Base-by-base conservation (phyloP, 1,284 basidiomycete species). In the Meripilus lineatus region DNA sequence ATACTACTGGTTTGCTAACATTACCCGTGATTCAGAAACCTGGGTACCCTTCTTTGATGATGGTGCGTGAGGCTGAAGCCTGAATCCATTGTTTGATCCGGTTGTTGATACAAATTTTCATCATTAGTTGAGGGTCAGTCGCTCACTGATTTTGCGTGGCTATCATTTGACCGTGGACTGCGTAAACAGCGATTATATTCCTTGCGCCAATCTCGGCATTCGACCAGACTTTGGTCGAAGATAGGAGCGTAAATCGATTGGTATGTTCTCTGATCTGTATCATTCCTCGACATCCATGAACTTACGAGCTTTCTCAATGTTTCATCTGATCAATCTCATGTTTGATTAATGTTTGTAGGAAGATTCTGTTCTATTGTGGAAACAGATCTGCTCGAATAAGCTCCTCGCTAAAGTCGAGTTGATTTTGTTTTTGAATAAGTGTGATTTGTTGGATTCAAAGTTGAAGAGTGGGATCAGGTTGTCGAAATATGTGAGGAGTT, bases 341-440 rank as follows among this genome's bases (percentile, higher is more conserved):
- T 45, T n/a, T 15, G 26, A 39, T 37, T 47, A 43, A 26, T n/a
- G 33, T 49, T 37, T 40, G 39, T 55, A 84, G 81, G 86, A 89
- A 64, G 86, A 89, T 57, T 82, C 80, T 3, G 84, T 88, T n/a
- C 67, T 87, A 11, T 68, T 89, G 0, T 89, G 85, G 85, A 87
- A 86, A 62, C 74, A 80, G 2, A 74, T 89, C 20, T 86, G 84
- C 62, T 77, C 75, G 11, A 86, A 84, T 63, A 84, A 78, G 61
- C 71, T 89, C 4, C 71, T 89, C 1, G 79, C 78, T 14, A 77
- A 75, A 46, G 84, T 86, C 34, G 82, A 87, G 53, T 67, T 89
- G 25, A 79, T 89, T 39, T 70, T 89, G 21, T 89, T 89, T 68
- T 70, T 89, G 43, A 89, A 89, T 66, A 89, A 89, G 54, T 88